Evolutionary conservation across 139 green algal genomes (phyloP).

Genomic region (Coelastrella sp.): DNA sequence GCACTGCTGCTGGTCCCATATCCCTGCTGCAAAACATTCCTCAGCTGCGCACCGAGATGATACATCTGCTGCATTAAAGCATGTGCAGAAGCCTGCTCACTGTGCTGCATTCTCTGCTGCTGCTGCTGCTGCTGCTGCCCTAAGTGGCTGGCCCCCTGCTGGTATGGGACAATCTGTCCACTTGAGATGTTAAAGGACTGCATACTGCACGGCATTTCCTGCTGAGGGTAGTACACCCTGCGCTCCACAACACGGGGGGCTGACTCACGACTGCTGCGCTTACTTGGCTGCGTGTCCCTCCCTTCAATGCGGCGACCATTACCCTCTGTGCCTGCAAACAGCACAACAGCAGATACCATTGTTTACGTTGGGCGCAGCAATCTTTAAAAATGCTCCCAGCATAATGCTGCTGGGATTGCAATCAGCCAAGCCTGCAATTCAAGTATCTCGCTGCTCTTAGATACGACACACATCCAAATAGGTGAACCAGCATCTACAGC

Average conservation of each 20-base stretch:
- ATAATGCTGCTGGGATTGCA: too few species aligned
- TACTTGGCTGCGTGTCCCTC: background rate
- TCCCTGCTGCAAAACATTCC: constrained; percentile 1
- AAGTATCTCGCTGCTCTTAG: too few species aligned
- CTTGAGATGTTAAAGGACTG: background rate
- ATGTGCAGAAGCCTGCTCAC: background rate
- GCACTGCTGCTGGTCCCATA: background rate
- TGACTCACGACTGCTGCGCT: background rate
- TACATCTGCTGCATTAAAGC: constrained; percentile 17
- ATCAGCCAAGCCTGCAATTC: too few species aligned
- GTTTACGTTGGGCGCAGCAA: too few species aligned
- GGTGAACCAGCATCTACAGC: too few species aligned
- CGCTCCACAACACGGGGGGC: background rate
- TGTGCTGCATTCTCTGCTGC: background rate
- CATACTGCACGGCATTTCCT: background rate
- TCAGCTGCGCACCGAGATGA: constrained; percentile 16
- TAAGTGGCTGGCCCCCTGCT: background rate
- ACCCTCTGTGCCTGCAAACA: background rate
- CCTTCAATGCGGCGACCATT: background rate
- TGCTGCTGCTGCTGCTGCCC: constrained; percentile 25
- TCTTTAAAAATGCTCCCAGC: too few species aligned
- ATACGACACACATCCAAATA: too few species aligned
- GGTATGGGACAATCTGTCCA: background rate
- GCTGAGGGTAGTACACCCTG: background rate
- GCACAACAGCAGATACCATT: background rate